A percentile compares a stretch with the other conserved stretches of the same genome.
phyloP scores from a whole-genome alignment of 164 flowering plant genomes.

The Brasenia schreberi region DNA sequence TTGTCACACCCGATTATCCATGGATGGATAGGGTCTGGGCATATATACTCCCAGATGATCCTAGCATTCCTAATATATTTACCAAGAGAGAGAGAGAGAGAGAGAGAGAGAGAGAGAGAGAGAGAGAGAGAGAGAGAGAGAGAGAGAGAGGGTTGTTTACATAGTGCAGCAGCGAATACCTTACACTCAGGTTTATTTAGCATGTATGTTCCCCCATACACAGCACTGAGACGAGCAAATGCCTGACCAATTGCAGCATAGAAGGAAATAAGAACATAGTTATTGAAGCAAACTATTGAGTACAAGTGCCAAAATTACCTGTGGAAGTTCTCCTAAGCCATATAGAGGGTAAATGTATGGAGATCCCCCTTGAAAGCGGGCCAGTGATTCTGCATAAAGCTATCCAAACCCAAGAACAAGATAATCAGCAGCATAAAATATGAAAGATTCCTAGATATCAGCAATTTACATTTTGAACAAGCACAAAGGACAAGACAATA shows the following conservation, averaged over 20 bases:
- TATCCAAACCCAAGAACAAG: constrained; percentile 10
- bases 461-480: too few species aligned
- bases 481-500: too few species aligned
- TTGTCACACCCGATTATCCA: too few species aligned
- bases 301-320: constrained; percentile 37
- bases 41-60: too few species aligned
- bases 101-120: too few species aligned
- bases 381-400: constrained; percentile 92
- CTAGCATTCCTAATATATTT: too few species aligned
- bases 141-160: too few species aligned
- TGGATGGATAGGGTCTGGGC: too few species aligned
- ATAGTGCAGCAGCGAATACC: constrained; percentile 25
- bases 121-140: too few species aligned
- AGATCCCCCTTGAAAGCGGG: constrained; percentile 86
- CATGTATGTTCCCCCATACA: constrained; percentile 98
- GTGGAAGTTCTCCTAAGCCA: constrained; percentile 92
- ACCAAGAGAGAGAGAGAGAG: too few species aligned
- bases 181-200: constrained; percentile 90
- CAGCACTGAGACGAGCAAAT: constrained; percentile 97
- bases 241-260: constrained; percentile 61
- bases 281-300: not conserved
- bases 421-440: constrained; percentile 1
- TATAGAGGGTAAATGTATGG: constrained; percentile 93
- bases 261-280: not conserved
- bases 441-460: too few species aligned